These are phyloP conservation scores for Neocucurbitaria cava DNA, from an alignment of 2,329 filamentous ascomycete species.

Conservation along the genomic window DNA sequence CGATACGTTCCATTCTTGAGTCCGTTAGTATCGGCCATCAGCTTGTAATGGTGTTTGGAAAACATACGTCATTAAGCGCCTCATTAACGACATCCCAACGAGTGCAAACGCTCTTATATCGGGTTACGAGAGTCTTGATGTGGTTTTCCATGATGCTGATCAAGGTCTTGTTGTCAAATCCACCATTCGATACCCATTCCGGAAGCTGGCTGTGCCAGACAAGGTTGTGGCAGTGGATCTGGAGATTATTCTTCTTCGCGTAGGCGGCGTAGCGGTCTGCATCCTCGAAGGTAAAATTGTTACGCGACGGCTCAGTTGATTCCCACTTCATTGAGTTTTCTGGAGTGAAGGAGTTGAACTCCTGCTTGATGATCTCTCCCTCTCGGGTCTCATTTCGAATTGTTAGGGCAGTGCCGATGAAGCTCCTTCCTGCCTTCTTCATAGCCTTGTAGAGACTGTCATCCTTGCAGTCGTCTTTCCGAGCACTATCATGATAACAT, in stretches of 20 bases:
- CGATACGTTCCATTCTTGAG: slow-evolving; percentile 55
- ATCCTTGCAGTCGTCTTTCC: slow-evolving; percentile 12
- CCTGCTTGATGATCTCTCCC: slow-evolving; percentile 30
- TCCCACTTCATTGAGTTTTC: slow-evolving; percentile 46
- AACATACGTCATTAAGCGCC: slow-evolving; percentile 35
- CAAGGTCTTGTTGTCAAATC: slow-evolving; percentile 50
- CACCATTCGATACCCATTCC: slow-evolving; percentile 47
- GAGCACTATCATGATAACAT: slow-evolving; percentile 1
- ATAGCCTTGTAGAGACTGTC: slow-evolving; percentile 37
- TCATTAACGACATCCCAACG: slow-evolving; percentile 53
- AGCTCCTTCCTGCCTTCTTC: slow-evolving; percentile 26
- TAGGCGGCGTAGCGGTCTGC: slow-evolving; percentile 46
- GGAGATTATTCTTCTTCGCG: slow-evolving; percentile 44
- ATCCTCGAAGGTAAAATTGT: slow-evolving; percentile 48
- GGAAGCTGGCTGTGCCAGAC: slow-evolving; percentile 54
- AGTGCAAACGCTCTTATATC: slow-evolving; percentile 50
- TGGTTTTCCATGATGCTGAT: slow-evolving; percentile 52
- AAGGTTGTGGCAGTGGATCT: slow-evolving; percentile 50
- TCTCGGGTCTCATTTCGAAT: slow-evolving; percentile 34
- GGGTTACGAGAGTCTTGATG: slow-evolving; percentile 48
- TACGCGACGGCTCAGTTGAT: slow-evolving; percentile 44
- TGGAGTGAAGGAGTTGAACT: slow-evolving; percentile 40
- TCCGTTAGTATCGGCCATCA: too few relatives aligned
- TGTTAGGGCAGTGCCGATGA: slow-evolving; percentile 36
- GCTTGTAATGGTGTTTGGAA: slow-evolving; percentile 18